Conservation (phyloP, 345 rosid genomes). For the Acer campestre region DNA sequence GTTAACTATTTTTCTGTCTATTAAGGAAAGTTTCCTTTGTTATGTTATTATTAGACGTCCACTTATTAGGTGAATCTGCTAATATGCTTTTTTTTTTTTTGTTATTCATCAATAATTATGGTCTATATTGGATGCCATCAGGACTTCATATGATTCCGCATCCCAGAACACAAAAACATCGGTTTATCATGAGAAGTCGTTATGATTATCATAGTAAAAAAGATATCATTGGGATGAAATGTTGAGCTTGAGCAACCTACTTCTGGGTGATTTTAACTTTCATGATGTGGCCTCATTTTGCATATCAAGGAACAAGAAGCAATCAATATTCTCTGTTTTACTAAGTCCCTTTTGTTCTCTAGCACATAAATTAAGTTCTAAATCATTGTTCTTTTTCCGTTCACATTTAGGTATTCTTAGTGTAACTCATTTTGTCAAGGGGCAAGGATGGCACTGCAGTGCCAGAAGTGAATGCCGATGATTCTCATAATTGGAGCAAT, state of each 20-base stretch:
- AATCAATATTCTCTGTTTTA: no score
- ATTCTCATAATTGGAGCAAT: slow-evolving; percentile 37
- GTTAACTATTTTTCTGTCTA: no score
- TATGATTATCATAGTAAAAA: background rate
- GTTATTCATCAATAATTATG: background rate
- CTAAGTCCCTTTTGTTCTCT: no score
- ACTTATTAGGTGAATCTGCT: no score
- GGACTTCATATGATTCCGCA: background rate
- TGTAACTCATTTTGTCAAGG: slow-evolving; percentile 27
- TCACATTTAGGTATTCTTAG: background rate
- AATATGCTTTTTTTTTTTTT: background rate
- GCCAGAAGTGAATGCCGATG: slow-evolving; percentile 36
- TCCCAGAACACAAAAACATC: background rate
- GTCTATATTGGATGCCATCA: background rate
- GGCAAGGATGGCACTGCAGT: slow-evolving; percentile 25
- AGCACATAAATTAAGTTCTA: background rate
- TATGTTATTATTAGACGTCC: no score
- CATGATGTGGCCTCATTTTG: no score
- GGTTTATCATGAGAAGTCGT: background rate
- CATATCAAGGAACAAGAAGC: no score
- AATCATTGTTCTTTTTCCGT: background rate
- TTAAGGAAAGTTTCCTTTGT: no score
- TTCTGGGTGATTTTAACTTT: no score
- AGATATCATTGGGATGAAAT: background rate
- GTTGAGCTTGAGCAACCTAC: background rate